Evolutionary conservation across 106 monocot species (phyloP).

Genomic region (Phalaenopsis equestris): DNA sequence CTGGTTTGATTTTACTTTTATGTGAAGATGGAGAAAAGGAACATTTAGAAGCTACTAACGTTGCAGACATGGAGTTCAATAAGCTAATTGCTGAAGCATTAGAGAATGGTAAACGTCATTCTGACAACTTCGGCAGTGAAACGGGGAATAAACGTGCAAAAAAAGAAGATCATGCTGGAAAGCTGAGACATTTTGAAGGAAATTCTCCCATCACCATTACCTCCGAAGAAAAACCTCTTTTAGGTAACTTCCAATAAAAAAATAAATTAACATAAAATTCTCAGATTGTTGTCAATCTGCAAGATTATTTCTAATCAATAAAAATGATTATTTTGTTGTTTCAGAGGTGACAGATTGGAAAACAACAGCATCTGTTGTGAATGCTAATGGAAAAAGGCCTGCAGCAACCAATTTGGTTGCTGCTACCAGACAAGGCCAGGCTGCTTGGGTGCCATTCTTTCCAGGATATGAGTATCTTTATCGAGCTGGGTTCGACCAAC

Average conservation of each 20-base stretch:
- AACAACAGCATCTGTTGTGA: not conserved
- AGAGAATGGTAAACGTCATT: not conserved
- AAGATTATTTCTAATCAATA: not conserved
- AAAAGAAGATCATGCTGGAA: not conserved
- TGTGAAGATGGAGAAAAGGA: not conserved
- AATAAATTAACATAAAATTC: too few relatives aligned
- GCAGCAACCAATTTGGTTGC: not conserved
- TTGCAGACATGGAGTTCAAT: not conserved
- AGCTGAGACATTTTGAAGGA: too few relatives aligned
- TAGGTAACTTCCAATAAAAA: not conserved
- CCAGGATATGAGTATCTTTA: not conserved
- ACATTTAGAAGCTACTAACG: not conserved
- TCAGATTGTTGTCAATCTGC: not conserved
- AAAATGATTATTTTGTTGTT: not conserved
- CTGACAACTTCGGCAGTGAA: not conserved
- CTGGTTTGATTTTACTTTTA: not conserved
- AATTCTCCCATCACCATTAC: not conserved
- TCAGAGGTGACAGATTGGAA: not conserved
- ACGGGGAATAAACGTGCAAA: not conserved
- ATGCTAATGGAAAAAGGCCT: not conserved
- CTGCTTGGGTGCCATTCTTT: not conserved
- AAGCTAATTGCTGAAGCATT: not conserved
- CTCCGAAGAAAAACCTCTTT: not conserved
- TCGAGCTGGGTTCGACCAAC: not conserved
- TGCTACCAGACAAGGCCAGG: not conserved